phyloP scores from a whole-genome alignment of 75 land plant genomes.

The Pseudotsuga menziesii region DNA sequence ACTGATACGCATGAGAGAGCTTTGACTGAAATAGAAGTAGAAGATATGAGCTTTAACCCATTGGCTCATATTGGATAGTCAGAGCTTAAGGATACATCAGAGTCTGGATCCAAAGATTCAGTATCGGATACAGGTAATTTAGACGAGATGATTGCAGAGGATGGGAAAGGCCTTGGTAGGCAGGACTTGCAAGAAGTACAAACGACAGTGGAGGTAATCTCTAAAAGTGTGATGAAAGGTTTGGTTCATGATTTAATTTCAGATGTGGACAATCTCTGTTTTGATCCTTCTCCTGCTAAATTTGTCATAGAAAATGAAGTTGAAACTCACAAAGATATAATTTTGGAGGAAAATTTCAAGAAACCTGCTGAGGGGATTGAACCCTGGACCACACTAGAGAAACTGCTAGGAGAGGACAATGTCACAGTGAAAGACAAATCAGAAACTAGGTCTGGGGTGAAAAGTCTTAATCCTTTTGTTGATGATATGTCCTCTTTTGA shows the following conservation, averaged over 20 bases:
- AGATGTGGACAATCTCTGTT: background rate
- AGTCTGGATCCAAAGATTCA: slow-evolving; percentile 43
- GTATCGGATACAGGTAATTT: slow-evolving; percentile 18
- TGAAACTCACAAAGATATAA: background rate
- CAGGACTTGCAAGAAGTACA: slow-evolving; percentile 4
- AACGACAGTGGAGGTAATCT: slow-evolving; percentile 18
- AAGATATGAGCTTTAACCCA: slow-evolving; percentile 5
- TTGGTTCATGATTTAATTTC: slow-evolving; percentile 3
- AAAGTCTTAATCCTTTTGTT: background rate
- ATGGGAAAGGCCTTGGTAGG: slow-evolving; percentile 11
- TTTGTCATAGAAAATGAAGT: background rate
- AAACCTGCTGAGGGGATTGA: background rate
- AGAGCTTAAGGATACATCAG: slow-evolving; percentile 51
- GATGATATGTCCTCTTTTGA: background rate
- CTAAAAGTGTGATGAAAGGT: slow-evolving; percentile 8
- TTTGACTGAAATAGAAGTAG: background rate
- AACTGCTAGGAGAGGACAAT: background rate
- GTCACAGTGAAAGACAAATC: background rate
- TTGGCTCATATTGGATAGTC: slow-evolving; percentile 40
- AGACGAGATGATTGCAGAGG: slow-evolving; percentile 7
- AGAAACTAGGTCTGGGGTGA: background rate
- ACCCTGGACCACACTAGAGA: background rate
- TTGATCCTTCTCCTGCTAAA: background rate
- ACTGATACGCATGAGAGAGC: background rate
- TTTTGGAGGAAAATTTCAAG: background rate